These are phyloP conservation scores for Alnus rubra DNA, from an alignment of 306 rosid genomes.

Conservation along the genomic window DNA sequence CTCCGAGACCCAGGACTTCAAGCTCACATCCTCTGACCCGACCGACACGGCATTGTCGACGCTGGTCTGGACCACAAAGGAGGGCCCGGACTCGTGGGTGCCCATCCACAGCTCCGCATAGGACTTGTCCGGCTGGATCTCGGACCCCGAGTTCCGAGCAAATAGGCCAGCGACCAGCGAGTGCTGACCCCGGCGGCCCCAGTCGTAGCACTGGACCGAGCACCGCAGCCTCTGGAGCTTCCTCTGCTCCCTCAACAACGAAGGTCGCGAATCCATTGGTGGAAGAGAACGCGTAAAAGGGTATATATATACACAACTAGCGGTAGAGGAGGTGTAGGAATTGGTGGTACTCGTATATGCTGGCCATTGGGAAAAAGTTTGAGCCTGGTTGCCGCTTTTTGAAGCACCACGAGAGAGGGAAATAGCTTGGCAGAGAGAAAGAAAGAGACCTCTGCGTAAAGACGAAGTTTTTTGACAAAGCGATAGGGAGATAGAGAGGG, in stretches of 20 bases:
- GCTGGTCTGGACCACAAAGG: conserved; percentile 40
- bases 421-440: conserved; percentile 10
- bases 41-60: conserved; percentile 25
- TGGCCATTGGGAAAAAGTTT: conserved; percentile 12
- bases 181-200: conserved; percentile 64
- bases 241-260: neutral
- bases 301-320: neutral
- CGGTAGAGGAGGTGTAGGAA: neutral
- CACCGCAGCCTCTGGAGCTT: conserved; percentile 56
- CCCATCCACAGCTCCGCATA: conserved; percentile 98
- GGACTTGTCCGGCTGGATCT: conserved; percentile 52
- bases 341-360: neutral
- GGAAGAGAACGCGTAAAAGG: neutral
- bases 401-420: conserved; percentile 44
- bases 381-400: conserved; percentile 32
- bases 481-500: conserved; percentile 10
- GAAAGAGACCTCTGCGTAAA: conserved; percentile 8
- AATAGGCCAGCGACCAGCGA: conserved; percentile 71
- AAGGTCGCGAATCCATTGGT: conserved; percentile 19
- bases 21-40: conserved; percentile 33
- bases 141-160: conserved; percentile 53
- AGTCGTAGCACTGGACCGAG: conserved; percentile 76
- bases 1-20: conserved; percentile 68
- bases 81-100: conserved; percentile 86
- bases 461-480: conserved; percentile 10